phyloP scores from a whole-genome alignment of 1,139 yeast species.

The Blastobotrys capitulatus region DNA sequence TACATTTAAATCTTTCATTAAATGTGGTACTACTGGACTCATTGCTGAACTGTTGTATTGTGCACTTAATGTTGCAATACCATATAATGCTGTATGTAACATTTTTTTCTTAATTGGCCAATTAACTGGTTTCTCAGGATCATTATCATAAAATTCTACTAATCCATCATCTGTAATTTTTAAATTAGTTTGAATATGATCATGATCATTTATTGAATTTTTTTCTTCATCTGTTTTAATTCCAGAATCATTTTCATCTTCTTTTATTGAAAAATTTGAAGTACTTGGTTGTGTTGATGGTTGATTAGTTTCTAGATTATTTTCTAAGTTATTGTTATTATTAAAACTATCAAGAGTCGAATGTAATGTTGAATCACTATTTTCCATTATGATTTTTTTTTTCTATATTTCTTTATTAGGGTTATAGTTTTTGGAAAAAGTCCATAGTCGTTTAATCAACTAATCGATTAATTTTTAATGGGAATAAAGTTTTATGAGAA shows the following conservation, averaged over 20 bases:
- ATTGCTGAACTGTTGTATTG: conserved; percentile 41
- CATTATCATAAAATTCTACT: conserved; percentile 17
- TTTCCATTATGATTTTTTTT: not conserved
- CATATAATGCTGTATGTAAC: conserved; percentile 39
- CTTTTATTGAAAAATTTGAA: not conserved
- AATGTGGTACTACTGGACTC: conserved; percentile 41
- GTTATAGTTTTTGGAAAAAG: not conserved
- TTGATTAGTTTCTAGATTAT: not conserved
- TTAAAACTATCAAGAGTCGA: not conserved
- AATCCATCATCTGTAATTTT: conserved; percentile 1
- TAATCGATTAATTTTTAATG: too few relatives aligned
- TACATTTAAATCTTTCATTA: conserved; percentile 46
- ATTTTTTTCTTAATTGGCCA: conserved; percentile 37
- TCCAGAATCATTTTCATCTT: not conserved
- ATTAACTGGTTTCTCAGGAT: conserved; percentile 30
- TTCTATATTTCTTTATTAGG: not conserved
- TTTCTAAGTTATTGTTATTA: not conserved
- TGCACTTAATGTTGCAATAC: conserved; percentile 41
- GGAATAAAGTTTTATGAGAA: too few relatives aligned
- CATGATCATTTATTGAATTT: not conserved
- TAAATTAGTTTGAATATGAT: not conserved
- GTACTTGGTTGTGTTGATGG: not conserved
- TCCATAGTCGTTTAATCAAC: too few relatives aligned
- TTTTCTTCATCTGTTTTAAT: not conserved
- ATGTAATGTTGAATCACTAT: not conserved